A percentile compares a stretch with the other conserved stretches of the same genome.
Evolutionary conservation across 202 grass and related monocot species (phyloP).

Genomic region (Bolboschoenoplectus hybrid): DNA sequence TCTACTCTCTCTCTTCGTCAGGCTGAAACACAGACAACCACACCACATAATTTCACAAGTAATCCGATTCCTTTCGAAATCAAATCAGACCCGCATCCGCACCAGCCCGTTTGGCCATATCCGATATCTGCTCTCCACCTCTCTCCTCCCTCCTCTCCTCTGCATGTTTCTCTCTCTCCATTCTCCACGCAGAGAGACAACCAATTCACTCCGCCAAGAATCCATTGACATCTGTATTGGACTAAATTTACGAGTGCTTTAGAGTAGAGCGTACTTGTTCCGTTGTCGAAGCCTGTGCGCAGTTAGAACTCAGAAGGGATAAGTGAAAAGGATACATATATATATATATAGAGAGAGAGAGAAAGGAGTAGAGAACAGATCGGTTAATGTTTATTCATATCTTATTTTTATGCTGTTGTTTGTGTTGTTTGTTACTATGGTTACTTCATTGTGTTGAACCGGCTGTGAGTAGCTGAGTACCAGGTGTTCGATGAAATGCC

Average conservation of each 20-base stretch:
- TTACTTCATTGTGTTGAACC: not conserved
- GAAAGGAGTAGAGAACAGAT: not conserved
- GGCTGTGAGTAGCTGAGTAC: not conserved
- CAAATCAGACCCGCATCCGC: too few species aligned
- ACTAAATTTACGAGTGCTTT: not conserved
- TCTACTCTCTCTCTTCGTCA: too few species aligned
- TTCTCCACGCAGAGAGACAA: too few species aligned
- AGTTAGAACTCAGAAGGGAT: not conserved
- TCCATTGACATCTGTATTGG: too few species aligned
- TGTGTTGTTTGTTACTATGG: not conserved
- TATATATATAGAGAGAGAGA: not conserved
- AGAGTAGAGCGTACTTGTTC: not conserved
- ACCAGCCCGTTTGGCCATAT: too few species aligned
- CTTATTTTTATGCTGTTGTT: not conserved
- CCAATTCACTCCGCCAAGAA: too few species aligned
- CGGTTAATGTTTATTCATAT: not conserved
- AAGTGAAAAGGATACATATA: not conserved
- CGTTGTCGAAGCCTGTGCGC: not conserved
- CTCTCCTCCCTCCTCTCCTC: too few species aligned
- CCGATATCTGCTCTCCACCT: too few species aligned
- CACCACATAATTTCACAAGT: too few species aligned
- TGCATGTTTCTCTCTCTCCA: too few species aligned
- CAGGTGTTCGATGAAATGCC: not conserved
- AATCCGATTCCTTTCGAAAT: too few species aligned
- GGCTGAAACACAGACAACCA: too few species aligned